Evolutionary conservation across 1,284 basidiomycete genomes (phyloP).

Genomic region (Ganoderma leucocontextum): DNA sequence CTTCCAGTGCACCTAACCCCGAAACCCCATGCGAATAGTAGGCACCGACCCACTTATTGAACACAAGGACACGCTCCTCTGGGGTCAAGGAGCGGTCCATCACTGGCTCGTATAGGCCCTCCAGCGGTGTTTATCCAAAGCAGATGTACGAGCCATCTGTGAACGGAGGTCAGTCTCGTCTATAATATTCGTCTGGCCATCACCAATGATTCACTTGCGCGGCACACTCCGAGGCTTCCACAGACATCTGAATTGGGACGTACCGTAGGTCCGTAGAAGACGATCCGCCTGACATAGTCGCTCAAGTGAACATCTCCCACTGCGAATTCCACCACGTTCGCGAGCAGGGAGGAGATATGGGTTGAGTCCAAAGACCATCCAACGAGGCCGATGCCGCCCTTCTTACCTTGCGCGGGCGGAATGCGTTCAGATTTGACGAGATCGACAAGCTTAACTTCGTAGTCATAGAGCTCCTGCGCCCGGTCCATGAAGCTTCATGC

Average conservation of each 20-base stretch:
- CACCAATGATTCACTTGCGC: too few species aligned
- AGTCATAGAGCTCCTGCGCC: slow-evolving; percentile 34
- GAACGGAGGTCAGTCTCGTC: background rate
- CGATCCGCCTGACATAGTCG: slow-evolving; percentile 17
- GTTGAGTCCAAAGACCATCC: too few species aligned
- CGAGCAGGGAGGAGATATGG: too few species aligned
- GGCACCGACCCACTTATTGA: slow-evolving; percentile 19
- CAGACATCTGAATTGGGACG: background rate
- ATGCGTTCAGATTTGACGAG: slow-evolving; percentile 33
- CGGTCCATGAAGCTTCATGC: background rate
- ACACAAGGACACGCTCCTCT: slow-evolving; percentile 15
- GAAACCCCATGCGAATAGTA: slow-evolving; percentile 20
- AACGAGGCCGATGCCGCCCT: slow-evolving; percentile 21
- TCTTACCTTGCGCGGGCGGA: slow-evolving; percentile 18
- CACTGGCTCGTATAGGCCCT: slow-evolving; percentile 17
- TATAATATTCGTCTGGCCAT: too few species aligned
- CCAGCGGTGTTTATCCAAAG: slow-evolving; percentile 15
- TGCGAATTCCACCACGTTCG: slow-evolving; percentile 14
- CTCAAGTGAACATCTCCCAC: slow-evolving; percentile 4
- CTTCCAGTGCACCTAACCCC: slow-evolving; percentile 20
- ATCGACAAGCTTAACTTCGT: slow-evolving; percentile 39
- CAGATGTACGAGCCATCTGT: slow-evolving; percentile 14
- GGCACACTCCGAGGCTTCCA: too few species aligned
- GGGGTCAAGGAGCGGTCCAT: slow-evolving; percentile 14
- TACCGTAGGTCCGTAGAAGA: slow-evolving; percentile 26